A percentile compares a stretch with the other conserved stretches of the same genome.
These are phyloP conservation scores for Citrullus amarus DNA, from an alignment of 306 rosid species.

Conservation along the genomic window DNA sequence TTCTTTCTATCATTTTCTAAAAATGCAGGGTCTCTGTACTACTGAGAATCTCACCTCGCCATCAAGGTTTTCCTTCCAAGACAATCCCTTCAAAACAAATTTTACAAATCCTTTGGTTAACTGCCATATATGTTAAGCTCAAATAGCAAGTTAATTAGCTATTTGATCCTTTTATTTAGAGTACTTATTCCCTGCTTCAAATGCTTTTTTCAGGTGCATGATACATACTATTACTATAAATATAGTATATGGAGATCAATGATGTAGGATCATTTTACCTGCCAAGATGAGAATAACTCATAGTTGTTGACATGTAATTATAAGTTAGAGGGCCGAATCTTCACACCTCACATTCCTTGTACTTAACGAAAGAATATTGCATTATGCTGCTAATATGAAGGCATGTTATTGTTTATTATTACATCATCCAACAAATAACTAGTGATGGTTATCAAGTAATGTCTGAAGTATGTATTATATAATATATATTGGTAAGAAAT, in stretches of 20 bases:
- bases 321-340: no score
- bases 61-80: not conserved
- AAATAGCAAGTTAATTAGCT: not conserved
- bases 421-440: not conserved
- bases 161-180: not conserved
- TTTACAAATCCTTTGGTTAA: not conserved
- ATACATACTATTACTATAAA: not conserved
- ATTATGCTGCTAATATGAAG: no score
- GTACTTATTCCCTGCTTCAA: no score
- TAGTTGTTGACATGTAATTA: no score
- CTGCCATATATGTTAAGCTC: not conserved
- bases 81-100: not conserved
- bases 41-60: conserved; percentile 31
- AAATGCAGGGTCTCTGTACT: conserved; percentile 62
- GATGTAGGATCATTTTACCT: not conserved
- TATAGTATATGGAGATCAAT: not conserved
- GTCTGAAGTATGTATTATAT: not conserved
- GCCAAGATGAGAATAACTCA: no score
- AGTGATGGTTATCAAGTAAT: not conserved
- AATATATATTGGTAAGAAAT: not conserved
- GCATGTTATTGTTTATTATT: not conserved
- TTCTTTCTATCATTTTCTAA: conserved; percentile 1
- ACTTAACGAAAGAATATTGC: no score
- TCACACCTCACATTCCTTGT: no score
- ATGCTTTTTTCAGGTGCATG: not conserved